Evolutionary conservation across 2,329 filamentous ascomycete species (phyloP), one percentile per base, ranked within the genome.

Genomic region (Sordariomycetes sp.): DNA sequence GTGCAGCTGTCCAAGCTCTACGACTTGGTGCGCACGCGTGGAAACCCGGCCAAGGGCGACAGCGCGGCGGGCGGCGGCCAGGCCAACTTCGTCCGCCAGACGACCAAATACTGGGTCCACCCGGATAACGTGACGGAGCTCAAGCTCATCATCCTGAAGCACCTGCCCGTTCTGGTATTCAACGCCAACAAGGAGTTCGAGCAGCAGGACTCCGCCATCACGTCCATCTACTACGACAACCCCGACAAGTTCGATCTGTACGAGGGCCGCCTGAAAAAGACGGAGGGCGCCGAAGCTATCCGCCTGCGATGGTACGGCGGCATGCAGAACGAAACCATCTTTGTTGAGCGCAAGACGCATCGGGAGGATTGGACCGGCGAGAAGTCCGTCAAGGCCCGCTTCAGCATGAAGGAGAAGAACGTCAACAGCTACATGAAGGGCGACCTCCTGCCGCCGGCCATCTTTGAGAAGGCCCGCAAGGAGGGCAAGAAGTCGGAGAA

Each of bases 81-180:
- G 60, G 90, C 88, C 53, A 96, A 83, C 67, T 98, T 98, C 53
- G 79, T 98, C 41, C 84, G 92, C 39, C 86, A 96, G 54, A 98
- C 92, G 1, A 98, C 92, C 21, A 98, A 98, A 61, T 98, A 98
- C 66, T 98, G 92, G 92, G 92, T 98, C 30, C 92, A 98, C 53
- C 86, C 85, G 3, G 92, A 96, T 60, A 98, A 98, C 53, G 92
- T 98, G 47, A 96, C 92, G 5, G 92, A 98, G 63, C 63, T 98
- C 41, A 98, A 98, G 67, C 79, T 98, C 57, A 90, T 98, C 53
- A 88, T 98, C 52, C 69, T 98, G 34, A 96, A 98, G 68, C 92
- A 98, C 65, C 70, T 98, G 42, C 92, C 92, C 1, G 92, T 98
- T 8, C 71, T 98, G 12, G 92, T 98, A 9, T 98, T 96, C 70